Evolutionary conservation across 192 early-diverging fungal species (phyloP), one percentile per base, ranked within the genome.

Genomic region (Gigaspora rosea): DNA sequence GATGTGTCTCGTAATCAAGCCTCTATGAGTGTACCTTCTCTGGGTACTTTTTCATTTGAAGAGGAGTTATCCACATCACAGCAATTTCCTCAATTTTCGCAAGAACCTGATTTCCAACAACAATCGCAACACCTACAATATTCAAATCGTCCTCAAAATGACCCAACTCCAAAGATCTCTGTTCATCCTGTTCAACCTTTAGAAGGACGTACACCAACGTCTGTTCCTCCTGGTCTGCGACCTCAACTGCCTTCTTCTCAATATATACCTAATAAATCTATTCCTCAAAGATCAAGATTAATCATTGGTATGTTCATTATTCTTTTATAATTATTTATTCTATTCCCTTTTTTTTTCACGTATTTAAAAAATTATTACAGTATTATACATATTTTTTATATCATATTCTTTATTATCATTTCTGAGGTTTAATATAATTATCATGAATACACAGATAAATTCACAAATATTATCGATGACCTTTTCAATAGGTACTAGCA

Each of bases 381-480:
- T n/a, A n/a, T n/a, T 47, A 47, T 47, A n/a, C 5, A 47, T 36
- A 4, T 18, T 16, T 46, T 41, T 41, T 3, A 3, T 9, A 33
- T 41, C 36, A 3, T 41, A 41, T 41, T 41, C 7, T 41, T 41
- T 41, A 41, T 41, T 41, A 41, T 27, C 46, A 49, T 16, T 54
- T 54, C 16, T 41, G 18, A 33, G 22, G 35, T 27, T 73, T 46
- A 54, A 22, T 73, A 59, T 12, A 58, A 58, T 73, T 58, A 27
- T 52, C 46, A 70, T 20, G 47, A 20, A 51, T 70, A 13, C 20
- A 70, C 4, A 33, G 48, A 70, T 52, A 32, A 49, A 70, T 70
- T 70, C 22, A 70, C 50, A 51, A 52, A 52, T 71, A 54, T 71
- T 71, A 52, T 71, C 69, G 50, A 71, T 71, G 47, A 54, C 22